Evolutionary conservation across 129 eudicot species (phyloP), one percentile per base, ranked within the genome.

Genomic region (Rutidosis leptorrhynchoides): DNA sequence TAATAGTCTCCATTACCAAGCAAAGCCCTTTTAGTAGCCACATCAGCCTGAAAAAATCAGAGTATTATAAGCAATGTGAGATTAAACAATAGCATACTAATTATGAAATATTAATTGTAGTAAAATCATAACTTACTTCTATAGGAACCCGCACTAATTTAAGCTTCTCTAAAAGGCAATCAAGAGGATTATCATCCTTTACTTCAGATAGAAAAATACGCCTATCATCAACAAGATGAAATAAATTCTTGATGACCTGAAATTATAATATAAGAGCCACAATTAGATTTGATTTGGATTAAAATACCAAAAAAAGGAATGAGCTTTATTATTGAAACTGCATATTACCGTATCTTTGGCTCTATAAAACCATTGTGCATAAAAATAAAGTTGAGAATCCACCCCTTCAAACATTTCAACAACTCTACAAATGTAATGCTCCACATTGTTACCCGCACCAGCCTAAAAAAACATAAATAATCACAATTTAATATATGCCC

Each of bases 291-390:
- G 5, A 49, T 17, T 16, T 6, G 1, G 2, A 49, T 49, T 16
- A 49, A 5, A 14, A 15, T 27, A 70, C 23, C 0, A 15, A 16
- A 59, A 23, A 22, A 16, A 2, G 64, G 27, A 14, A 27, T 3
- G 35, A 22, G 24, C 23, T 17, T 7, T 9, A 51, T 6, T 8
- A 0, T 51, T 6, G 17, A 6, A 8, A 26, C 21, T 21, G 29
- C 19, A 6, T 1, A 81, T 75, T 77, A 93, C 99, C 22, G 99
- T 94, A 68, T 94, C 99, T 14, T 48, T 48, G 10, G 95, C 81
- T 61, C 92, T 70, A 49, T 90, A 90, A 48, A 79, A 90, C 97
- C 97, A 91, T n/a, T 85, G 98, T 2, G 95, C 89, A 33, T 62
- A 67, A 22, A 94, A 80, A 43, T 80, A 78, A 10, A 71, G 65